Base-by-base conservation (phyloP, 2,329 filamentous ascomycete genomes). In the Emergomyces pasteurianus region DNA sequence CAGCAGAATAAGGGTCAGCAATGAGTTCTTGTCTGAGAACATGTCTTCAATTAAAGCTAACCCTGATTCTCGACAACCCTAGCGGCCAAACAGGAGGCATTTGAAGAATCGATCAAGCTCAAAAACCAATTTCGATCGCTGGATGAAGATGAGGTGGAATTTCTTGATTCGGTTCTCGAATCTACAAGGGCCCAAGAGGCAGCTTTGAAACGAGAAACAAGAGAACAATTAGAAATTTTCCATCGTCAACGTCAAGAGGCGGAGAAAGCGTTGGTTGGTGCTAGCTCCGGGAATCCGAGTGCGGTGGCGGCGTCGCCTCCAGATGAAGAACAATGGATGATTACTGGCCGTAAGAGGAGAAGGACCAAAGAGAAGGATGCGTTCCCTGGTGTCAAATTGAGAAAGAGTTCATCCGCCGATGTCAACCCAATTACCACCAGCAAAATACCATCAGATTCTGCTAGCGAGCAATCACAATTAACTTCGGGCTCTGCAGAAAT, bases 221-320 rank as follows among this genome's bases (percentile, higher is more conserved):
- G 75, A 5, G 81, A 84, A 64, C 80, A 83, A 67, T 72, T 87
- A 12, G 82, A 84, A 47, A 67, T 76, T 1, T 87, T 86, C 65
- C 79, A 83, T 36, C 78, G 77, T 63, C 81, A 83, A 66, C 82
- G 82, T 62, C 82, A 85, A 64, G 80, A 83, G 63, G 81, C 79
- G 0, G 83, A 86, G 69, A 79, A 79, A 65, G 77, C 72, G 64
- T 67, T 77, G 10, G 61, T 74, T 5, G 71, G 65, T 14, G 69
- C 74, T 31, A 58, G 61, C n/a, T 52, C 59, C 26, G 60, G 23
- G 12, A 50, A 64, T 2, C 58, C 56, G n/a, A 55, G 58, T 31
- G 50, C 54, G 12, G 60, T 46, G 49, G 66, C 69, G 3, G 67
- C 65, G 1, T 70, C 67, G 26, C 59, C 71, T 2, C 69, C 67